phyloP scores from a whole-genome alignment of 129 eudicot species.

The Apium graveolens region DNA sequence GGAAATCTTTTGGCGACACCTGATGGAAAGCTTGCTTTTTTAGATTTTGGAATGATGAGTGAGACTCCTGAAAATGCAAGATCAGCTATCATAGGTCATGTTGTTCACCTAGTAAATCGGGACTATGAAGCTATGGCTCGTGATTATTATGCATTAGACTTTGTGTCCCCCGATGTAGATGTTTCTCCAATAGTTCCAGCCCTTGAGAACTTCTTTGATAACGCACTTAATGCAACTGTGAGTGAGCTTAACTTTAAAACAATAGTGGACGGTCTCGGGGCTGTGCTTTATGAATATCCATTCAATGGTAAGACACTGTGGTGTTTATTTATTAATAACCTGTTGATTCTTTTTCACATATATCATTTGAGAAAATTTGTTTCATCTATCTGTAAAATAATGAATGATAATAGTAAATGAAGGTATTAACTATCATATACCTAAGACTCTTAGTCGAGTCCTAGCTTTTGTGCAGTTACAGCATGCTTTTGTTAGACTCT shows the following conservation, averaged over 20 bases:
- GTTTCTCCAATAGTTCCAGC: constrained; percentile 94
- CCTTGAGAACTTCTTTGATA: constrained; percentile 78
- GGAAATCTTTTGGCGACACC: constrained; percentile 93
- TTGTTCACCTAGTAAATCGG: constrained; percentile 96
- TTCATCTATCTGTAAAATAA: not conserved
- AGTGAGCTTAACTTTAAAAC: constrained; percentile 95
- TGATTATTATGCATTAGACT: constrained; percentile 82
- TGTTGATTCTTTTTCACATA: not conserved
- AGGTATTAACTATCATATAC: not conserved
- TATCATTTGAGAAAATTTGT: not conserved
- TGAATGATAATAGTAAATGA: not conserved
- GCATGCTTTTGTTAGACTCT: not conserved
- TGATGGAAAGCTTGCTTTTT: constrained; percentile 93
- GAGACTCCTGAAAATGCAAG: constrained; percentile 97
- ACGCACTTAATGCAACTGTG: constrained; percentile 79
- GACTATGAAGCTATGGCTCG: constrained; percentile 99
- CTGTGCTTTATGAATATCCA: constrained; percentile 82
- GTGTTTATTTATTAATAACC: not conserved
- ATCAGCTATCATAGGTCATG: constrained; percentile 95
- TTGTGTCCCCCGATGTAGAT: constrained; percentile 83
- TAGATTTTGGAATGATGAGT: constrained; percentile 98
- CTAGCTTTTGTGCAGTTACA: not conserved
- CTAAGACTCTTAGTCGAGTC: not conserved
- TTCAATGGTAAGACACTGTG: constrained; percentile 56
- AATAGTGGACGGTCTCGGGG: constrained; percentile 86